phyloP scores from a whole-genome alignment of 306 rosid species.

The Rosa multiflora region DNA sequence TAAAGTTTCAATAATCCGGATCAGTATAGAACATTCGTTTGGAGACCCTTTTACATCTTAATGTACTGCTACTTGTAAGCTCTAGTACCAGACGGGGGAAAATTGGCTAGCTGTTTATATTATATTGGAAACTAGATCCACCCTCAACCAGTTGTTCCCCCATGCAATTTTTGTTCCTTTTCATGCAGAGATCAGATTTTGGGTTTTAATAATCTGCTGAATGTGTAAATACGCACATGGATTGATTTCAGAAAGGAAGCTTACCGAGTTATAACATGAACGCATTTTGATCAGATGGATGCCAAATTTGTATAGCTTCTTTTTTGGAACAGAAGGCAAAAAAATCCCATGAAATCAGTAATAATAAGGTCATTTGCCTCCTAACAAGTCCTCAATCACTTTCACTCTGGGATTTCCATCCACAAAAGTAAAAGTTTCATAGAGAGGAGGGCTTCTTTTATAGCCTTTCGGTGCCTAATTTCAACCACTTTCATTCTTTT shows the following conservation, averaged over 20 bases:
- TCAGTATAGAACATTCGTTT: not conserved
- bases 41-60: not conserved
- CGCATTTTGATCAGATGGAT: not conserved
- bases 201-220: slow-evolving; percentile 15
- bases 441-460: slow-evolving; percentile 43
- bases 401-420: slow-evolving; percentile 14
- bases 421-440: slow-evolving; percentile 40
- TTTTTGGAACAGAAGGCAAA: not conserved
- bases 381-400: slow-evolving; percentile 15
- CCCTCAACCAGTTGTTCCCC: slow-evolving; percentile 13
- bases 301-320: not conserved
- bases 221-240: slow-evolving; percentile 5
- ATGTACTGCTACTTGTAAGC: not conserved
- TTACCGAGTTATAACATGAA: not conserved
- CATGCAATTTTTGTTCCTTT: slow-evolving; percentile 8
- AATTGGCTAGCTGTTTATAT: not conserved
- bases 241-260: not conserved
- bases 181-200: slow-evolving; percentile 11
- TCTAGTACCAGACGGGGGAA: not conserved
- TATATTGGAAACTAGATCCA: slow-evolving; percentile 8
- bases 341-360: slow-evolving; percentile 12
- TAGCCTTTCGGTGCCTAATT: slow-evolving; percentile 94
- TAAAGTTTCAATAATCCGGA: not conserved
- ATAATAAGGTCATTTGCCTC: not conserved
- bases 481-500: slow-evolving; percentile 45